Percentiles rank a stretch among this genome's conserved stretches.
Conservation (phyloP, 2,329 filamentous ascomycete genomes). For the Penicillium sclerotigenum region DNA sequence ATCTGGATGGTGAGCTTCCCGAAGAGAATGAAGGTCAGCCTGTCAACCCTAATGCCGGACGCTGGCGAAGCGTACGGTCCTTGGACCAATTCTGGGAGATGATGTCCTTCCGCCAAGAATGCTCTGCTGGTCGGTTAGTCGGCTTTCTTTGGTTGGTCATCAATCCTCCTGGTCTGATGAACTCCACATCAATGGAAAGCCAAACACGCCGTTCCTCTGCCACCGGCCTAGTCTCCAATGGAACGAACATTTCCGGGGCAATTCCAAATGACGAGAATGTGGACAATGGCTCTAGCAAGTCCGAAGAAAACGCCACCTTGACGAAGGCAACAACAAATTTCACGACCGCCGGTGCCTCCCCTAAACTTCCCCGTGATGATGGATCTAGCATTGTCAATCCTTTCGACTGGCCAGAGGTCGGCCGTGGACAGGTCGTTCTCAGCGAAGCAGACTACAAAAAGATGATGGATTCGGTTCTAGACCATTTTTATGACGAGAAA, state of each 20-base stretch:
- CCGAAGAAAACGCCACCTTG: background rate
- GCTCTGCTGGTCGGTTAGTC: conserved; percentile 84
- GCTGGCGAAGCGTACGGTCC: conserved; percentile 79
- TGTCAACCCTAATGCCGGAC: conserved; percentile 53
- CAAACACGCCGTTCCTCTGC: conserved; percentile 12
- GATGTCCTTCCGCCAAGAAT: conserved; percentile 96
- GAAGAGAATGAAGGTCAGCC: conserved; percentile 27
- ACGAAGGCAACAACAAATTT: background rate
- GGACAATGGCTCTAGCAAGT: background rate
- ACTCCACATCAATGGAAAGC: conserved; percentile 35
- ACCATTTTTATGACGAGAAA: conserved; percentile 43
- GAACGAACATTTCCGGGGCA: background rate
- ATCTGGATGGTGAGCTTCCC: conserved; percentile 79
- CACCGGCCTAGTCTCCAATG: background rate
- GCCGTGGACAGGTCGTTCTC: conserved; percentile 37
- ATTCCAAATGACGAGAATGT: background rate
- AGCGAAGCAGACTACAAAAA: conserved; percentile 41
- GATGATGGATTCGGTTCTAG: conserved; percentile 40
- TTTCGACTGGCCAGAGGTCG: conserved; percentile 36
- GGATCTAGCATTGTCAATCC: conserved; percentile 20
- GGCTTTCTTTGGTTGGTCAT: conserved; percentile 95
- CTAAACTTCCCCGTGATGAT: background rate
- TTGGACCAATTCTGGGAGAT: conserved; percentile 97
- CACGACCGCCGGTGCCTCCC: background rate
- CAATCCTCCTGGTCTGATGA: conserved; percentile 53